phyloP scores from a whole-genome alignment of 2,329 filamentous ascomycete species.

The Cladosporium sp. region DNA sequence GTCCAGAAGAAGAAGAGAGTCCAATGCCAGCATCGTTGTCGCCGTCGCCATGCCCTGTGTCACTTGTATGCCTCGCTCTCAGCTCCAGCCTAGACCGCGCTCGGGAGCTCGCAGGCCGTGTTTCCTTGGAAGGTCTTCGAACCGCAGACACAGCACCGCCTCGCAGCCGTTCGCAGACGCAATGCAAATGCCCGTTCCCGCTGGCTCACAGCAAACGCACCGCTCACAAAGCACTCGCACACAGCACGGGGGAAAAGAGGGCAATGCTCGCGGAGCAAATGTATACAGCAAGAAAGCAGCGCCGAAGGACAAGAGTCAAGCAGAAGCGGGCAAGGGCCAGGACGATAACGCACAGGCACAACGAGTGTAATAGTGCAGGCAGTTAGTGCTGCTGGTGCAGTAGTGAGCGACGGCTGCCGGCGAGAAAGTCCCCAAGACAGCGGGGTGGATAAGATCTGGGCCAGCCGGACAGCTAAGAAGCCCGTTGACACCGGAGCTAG shows the following conservation, averaged over 20 bases:
- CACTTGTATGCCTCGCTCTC: neutral
- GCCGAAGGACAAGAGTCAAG: slow-evolving; percentile 1
- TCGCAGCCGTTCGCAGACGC: slow-evolving; percentile 10
- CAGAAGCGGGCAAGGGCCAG: neutral
- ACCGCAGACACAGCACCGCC: neutral
- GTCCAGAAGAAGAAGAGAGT: slow-evolving; percentile 10
- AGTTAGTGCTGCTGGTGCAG: neutral
- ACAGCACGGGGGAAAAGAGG: neutral
- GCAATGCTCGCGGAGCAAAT: neutral
- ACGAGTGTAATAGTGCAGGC: slow-evolving; percentile 1
- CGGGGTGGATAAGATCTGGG: slow-evolving; percentile 1
- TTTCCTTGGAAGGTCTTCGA: neutral
- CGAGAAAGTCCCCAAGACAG: slow-evolving; percentile 1
- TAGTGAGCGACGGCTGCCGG: neutral
- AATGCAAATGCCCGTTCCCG: neutral
- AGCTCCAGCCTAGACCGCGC: slow-evolving; percentile 3
- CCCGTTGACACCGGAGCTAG: slow-evolving; percentile 1
- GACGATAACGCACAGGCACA: neutral
- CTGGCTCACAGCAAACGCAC: neutral
- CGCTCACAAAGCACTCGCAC: neutral
- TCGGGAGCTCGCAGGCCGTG: slow-evolving; percentile 1
- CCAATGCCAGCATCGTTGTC: slow-evolving; percentile 12
- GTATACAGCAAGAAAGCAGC: neutral
- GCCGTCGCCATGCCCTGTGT: slow-evolving; percentile 7
- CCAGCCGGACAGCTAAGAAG: neutral